phyloP scores from a whole-genome alignment of 2,329 filamentous ascomycete genomes.

The Xylariaceae sp. region DNA sequence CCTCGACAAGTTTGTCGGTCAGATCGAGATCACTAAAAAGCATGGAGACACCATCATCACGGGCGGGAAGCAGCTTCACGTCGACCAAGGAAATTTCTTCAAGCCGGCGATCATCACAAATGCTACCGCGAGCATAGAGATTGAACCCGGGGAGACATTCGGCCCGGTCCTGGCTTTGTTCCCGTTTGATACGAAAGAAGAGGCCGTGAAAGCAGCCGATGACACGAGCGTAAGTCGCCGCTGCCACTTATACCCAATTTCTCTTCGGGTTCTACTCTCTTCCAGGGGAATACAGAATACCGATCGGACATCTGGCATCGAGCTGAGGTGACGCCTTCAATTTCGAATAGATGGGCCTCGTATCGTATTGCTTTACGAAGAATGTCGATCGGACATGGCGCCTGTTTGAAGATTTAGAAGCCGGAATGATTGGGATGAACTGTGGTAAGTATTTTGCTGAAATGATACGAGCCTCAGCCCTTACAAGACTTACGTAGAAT shows the following conservation, averaged over 20 bases:
- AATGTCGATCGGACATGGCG: slow-evolving; percentile 53
- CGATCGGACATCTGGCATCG: neutral
- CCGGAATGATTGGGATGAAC: slow-evolving; percentile 43
- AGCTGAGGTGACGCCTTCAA: neutral
- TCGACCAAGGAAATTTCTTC: slow-evolving; percentile 53
- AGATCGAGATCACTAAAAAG: slow-evolving; percentile 59
- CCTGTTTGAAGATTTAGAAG: slow-evolving; percentile 54
- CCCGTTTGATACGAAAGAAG: slow-evolving; percentile 4
- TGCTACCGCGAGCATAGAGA: slow-evolving; percentile 61
- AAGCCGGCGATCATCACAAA: slow-evolving; percentile 64
- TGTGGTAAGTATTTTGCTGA: slow-evolving; percentile 36
- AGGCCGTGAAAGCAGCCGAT: slow-evolving; percentile 48
- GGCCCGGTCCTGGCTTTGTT: slow-evolving; percentile 2
- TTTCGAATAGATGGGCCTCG: slow-evolving; percentile 58
- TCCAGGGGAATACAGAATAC: neutral
- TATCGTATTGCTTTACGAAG: slow-evolving; percentile 64
- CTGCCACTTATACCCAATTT: neutral
- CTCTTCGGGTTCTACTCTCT: neutral
- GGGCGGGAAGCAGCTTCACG: slow-evolving; percentile 43
- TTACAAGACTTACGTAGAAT: neutral
- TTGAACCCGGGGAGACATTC: slow-evolving; percentile 47
- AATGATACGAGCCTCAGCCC: neutral
- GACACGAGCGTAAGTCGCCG: slow-evolving; percentile 48
- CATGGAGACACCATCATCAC: slow-evolving; percentile 60
- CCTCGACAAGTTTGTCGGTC: slow-evolving; percentile 50